phyloP scores from a whole-genome alignment of 495 filamentous ascomycete species.

The Penicillium mononematosum region DNA sequence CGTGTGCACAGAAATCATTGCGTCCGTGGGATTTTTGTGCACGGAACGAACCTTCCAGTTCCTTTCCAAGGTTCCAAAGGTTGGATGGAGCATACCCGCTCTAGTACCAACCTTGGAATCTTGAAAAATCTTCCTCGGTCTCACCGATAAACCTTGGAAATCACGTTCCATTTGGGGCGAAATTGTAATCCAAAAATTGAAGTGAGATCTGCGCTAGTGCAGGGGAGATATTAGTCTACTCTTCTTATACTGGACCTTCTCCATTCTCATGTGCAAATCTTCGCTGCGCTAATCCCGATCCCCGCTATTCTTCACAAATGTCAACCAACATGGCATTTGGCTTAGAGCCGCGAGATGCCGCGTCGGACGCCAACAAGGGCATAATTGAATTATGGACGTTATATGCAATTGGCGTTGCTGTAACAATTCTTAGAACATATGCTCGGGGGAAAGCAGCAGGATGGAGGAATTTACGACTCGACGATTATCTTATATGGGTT shows the following conservation, averaged over 20 bases:
- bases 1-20: not conserved
- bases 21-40: not conserved
- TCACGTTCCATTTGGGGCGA: not conserved
- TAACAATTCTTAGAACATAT: constrained; percentile 45
- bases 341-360: constrained; percentile 26
- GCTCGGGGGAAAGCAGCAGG: constrained; percentile 46
- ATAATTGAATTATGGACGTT: constrained; percentile 49
- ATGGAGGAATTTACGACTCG: constrained; percentile 37
- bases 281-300: not conserved
- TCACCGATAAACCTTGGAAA: no score
- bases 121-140: no score
- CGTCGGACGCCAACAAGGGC: constrained; percentile 32
- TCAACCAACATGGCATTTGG: constrained; percentile 10
- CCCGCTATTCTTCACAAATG: not conserved
- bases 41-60: not conserved
- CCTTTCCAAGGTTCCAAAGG: no score
- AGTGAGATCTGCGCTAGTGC: not conserved
- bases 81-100: no score
- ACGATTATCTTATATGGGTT: constrained; percentile 56
- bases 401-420: constrained; percentile 41
- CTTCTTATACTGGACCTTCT: not conserved
- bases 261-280: not conserved
- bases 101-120: no score
- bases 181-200: not conserved
- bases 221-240: not conserved